Base-by-base conservation (phyloP, 2,329 filamentous ascomycete species). In the Pseudofabraea citricarpa region DNA sequence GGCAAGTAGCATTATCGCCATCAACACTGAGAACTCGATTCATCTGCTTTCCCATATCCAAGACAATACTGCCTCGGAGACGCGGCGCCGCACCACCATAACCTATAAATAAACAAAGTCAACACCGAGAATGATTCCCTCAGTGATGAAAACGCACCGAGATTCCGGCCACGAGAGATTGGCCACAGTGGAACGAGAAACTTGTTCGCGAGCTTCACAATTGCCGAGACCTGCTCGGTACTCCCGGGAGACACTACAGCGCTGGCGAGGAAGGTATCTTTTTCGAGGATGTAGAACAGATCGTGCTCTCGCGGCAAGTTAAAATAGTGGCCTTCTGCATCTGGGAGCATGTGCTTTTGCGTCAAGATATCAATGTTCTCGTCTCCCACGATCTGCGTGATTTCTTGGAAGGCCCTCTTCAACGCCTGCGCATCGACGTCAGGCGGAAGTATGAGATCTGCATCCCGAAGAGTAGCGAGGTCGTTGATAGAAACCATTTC, bases 41-140 rank as follows among this genome's bases (percentile, higher is more conserved):
- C 74, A 80, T 75, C 31, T 71, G 64, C 29, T 59, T 67, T 3
- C 74, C 74, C n/a, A 78, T 62, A 47, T 77, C 72, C 16, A 78
- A 43, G 3, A 69, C 68, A 0, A 77, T 60, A n/a, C 66, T 68
- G 4, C 74, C 74, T 0, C 67, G 68, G 1, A 78, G 70, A 24
- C 74, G 61, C 0, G 74, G 74, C 0, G 73, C 74, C 12, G 71
- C 70, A n/a, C 74, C 74, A 20, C 75, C 74, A 44, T 77, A 77
- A 13, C 74, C 76, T 2, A 73, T 61, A 45, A 35, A 47, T 13
- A 36, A 9, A 33, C 7, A 7, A 9, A 9, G 15, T 16, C 16
- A 10, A 7, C 15, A 16, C 15, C 15, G 7, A 33, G 9, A 61
- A 47, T 72, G n/a, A 73, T 72, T 44, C 75, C 76, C 12, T 23